Evolutionary conservation across 495 filamentous ascomycete species (phyloP), one percentile per base, ranked within the genome.

Genomic region (Aspergillus cristatus): DNA sequence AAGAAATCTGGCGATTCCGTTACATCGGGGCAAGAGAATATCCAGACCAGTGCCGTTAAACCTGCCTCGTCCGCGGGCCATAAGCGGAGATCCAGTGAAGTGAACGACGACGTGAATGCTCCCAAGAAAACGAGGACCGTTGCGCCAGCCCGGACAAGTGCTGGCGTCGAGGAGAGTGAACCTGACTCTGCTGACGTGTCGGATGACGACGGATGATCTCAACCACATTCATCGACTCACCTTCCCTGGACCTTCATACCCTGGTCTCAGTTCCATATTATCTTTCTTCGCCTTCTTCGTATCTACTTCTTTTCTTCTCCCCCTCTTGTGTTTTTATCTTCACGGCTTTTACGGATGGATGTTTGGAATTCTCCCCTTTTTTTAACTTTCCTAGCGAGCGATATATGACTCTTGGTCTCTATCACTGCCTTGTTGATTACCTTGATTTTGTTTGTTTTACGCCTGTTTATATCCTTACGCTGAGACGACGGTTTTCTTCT

Each of bases 61-160:
- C 14, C 47, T 14, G 15, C 43, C 18, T 44, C 40, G 14, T 52
- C 54, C 7, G 43, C 60, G 14, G 58, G 50, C n/a, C 60, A 69
- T 37, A 75, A 75, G 47, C 62, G 71, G 16, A 75, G 74, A 43
- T 69, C 70, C 11, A 65, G 66, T 33, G 68, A 65, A 35, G 53
- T 55, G 26, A 59, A 63, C 18, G 67, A 71, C 31, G 65, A 50
- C 25, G 35, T 48, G 24, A 62, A 52, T 32, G 53, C 63, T 7
- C 42, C 55, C 14, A 75, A 75, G 51, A 75, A 72, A 44, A 47
- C 54, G 33, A 75, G 73, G 62, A 54, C 42, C 13, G 47, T 47
- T 17, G 41, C 41, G 12, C 24, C 46, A 1, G 5, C 28, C 12
- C 53, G 60, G 35, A 47, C 51, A 15, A 69, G 54, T 34, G 53